phyloP scores from a whole-genome alignment of 2,329 filamentous ascomycete genomes.

The Talaromyces sp. region DNA sequence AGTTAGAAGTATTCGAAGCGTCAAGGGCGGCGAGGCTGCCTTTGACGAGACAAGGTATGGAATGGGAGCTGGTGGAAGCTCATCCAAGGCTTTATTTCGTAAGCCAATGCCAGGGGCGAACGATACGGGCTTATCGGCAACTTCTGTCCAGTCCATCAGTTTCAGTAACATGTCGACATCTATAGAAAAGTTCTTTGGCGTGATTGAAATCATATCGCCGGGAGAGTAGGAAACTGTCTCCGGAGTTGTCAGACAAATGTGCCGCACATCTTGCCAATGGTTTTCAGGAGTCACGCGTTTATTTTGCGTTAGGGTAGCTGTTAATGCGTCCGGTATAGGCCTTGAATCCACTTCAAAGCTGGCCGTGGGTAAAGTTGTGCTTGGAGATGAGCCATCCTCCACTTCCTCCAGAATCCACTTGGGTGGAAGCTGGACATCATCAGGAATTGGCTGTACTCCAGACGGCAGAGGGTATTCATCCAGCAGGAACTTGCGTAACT shows the following conservation, averaged over 20 bases:
- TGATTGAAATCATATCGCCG: conserved; percentile 75
- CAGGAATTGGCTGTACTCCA: conserved; percentile 64
- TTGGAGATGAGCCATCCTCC: not conserved
- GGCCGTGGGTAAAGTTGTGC: not conserved
- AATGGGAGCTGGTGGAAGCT: conserved; percentile 24
- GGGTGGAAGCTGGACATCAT: conserved; percentile 68
- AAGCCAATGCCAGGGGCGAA: conserved; percentile 36
- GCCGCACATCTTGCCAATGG: conserved; percentile 94
- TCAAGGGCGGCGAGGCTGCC: conserved; percentile 35
- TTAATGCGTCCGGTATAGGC: conserved; percentile 53
- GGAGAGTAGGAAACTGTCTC: conserved; percentile 52
- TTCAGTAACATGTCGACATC: conserved; percentile 76
- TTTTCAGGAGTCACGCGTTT: conserved; percentile 63
- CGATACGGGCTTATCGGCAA: conserved; percentile 66
- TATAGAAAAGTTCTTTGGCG: conserved; percentile 76
- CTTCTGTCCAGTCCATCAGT: conserved; percentile 69
- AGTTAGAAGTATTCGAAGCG: conserved; percentile 69
- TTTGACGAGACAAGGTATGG: conserved; percentile 30
- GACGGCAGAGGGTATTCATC: conserved; percentile 63
- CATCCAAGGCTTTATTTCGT: conserved; percentile 14
- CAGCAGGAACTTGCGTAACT: conserved; percentile 62
- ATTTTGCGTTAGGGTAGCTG: conserved; percentile 60
- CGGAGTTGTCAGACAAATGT: conserved; percentile 57
- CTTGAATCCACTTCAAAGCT: conserved; percentile 42
- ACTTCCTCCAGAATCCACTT: conserved; percentile 55